Base-by-base conservation (phyloP, 768 basidiomycete genomes). In the Chiua virens region DNA sequence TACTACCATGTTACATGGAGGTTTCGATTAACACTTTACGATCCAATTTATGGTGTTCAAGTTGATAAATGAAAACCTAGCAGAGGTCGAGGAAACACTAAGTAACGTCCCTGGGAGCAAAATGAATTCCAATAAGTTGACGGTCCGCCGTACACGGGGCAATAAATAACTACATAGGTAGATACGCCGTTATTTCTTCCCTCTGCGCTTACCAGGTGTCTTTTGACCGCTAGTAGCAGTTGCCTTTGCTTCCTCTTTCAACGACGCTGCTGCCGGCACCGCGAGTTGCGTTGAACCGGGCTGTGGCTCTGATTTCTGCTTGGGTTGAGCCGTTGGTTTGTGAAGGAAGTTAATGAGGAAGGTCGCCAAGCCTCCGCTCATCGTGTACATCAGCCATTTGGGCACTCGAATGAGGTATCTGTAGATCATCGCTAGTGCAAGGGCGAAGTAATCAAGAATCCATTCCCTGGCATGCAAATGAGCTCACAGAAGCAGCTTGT, bases 291-390 rank as follows among this genome's bases (percentile, higher is more conserved):
- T 56, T 18, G 44, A n/a, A 18, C 21, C 42, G 2, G 32, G 14
- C 22, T 54, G 42, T 37, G 51, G 23, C 9, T 46, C 54, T 4
- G 49, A 15, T 43, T 59, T 57, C 2, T 54, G 34, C 15, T 22
- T 39, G 23, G 9, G 38, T 42, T 30, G 42, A 18, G 51, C 20
- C 0, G 58, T 32, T 8, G 63, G 60, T 28, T 65, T 68, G 64
- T 92, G 91, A 56, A 92, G 64, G 34, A 88, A 53, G 46, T 81
- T 79, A 60, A 93, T 76, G 18, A 89, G 46, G 52, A 88, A 41
- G n/a, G 86, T 87, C 8, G 79, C 91, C 36, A 84, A 3, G 28
- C 73, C 75, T 36, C 89, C 91, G 3, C 87, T 85, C 8, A 78
- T 45, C 41, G 89, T 59, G 61, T 89, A 76, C 61, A 92, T 69